Evolutionary conservation across 2,329 filamentous ascomycete species (phyloP).

Genomic region (Teratosphaeria gauchensis): DNA sequence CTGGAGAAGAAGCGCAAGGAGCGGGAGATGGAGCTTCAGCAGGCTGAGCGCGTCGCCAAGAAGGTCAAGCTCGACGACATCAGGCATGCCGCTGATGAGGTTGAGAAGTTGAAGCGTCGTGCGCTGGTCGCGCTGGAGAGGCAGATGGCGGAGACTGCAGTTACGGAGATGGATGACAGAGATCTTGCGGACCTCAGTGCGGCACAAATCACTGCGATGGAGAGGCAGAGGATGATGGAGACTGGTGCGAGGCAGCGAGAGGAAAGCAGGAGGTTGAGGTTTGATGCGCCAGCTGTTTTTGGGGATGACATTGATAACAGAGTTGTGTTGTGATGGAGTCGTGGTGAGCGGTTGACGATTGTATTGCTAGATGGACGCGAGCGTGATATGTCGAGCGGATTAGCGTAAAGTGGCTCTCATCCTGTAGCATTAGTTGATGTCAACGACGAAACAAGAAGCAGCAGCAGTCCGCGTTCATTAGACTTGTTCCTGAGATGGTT

Average conservation of each 20-base stretch:
- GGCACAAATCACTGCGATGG: conserved; percentile 24
- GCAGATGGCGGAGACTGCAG: conserved; percentile 30
- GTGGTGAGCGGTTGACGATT: background rate
- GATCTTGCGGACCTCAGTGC: conserved; percentile 27
- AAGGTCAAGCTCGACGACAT: conserved; percentile 23
- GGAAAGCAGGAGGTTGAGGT: conserved; percentile 12
- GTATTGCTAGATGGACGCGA: background rate
- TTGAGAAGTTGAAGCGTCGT: conserved; percentile 26
- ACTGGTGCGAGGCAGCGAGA: conserved; percentile 15
- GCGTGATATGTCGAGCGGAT: background rate
- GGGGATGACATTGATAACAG: conserved; percentile 22
- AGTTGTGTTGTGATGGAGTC: background rate
- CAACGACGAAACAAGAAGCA: background rate
- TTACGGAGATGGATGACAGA: conserved; percentile 25
- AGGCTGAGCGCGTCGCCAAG: conserved; percentile 17
- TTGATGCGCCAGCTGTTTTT: conserved; percentile 11
- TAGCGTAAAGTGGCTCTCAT: background rate
- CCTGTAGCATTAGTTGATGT: background rate
- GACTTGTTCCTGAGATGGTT: too few relatives aligned
- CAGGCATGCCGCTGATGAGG: conserved; percentile 24
- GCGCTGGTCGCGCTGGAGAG: conserved; percentile 32
- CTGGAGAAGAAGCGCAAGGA: conserved; percentile 30
- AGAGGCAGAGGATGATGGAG: conserved; percentile 12
- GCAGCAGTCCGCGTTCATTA: background rate
- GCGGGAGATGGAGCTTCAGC: conserved; percentile 16